Evolutionary conservation across 2,329 filamentous ascomycete species (phyloP).

Genomic region (Aureobasidium melanogenum): DNA sequence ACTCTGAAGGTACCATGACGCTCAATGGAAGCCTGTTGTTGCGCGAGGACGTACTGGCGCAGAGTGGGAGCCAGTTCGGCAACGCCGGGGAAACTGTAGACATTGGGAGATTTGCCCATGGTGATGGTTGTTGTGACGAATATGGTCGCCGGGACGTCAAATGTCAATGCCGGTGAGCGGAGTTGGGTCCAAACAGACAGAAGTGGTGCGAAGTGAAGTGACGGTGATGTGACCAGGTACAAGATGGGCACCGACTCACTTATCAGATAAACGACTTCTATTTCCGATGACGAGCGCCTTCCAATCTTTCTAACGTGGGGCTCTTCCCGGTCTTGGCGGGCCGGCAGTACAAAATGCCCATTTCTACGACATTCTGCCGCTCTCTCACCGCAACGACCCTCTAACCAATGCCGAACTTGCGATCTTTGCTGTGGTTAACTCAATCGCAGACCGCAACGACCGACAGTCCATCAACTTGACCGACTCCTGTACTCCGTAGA

Average conservation of each 20-base stretch:
- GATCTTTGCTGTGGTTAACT: not conserved
- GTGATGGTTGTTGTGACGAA: slow-evolving; percentile 11
- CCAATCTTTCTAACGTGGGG: not conserved
- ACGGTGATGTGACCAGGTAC: not conserved
- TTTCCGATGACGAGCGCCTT: slow-evolving; percentile 2
- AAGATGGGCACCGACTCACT: not conserved
- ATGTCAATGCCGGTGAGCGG: not conserved
- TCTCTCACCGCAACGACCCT: not conserved
- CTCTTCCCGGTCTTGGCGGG: not conserved
- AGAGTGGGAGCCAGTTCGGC: slow-evolving; percentile 66
- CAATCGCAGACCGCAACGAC: not conserved
- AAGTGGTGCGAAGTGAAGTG: not conserved
- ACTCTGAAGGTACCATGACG: slow-evolving; percentile 84
- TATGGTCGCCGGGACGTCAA: not conserved
- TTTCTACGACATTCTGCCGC: slow-evolving; percentile 1
- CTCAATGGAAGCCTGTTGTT: slow-evolving; percentile 68
- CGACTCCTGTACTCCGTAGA: not conserved
- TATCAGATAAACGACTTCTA: slow-evolving; percentile 10
- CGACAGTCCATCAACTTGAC: not conserved
- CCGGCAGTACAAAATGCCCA: not conserved
- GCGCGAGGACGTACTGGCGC: slow-evolving; percentile 71
- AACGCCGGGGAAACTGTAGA: slow-evolving; percentile 73
- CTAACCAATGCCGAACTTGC: not conserved
- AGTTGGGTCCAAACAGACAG: not conserved
- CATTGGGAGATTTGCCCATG: slow-evolving; percentile 41